A percentile compares a stretch with the other conserved stretches of the same genome.
Conservation (phyloP, 75 land plant genomes). For the Chamaecyparis obtusa region DNA sequence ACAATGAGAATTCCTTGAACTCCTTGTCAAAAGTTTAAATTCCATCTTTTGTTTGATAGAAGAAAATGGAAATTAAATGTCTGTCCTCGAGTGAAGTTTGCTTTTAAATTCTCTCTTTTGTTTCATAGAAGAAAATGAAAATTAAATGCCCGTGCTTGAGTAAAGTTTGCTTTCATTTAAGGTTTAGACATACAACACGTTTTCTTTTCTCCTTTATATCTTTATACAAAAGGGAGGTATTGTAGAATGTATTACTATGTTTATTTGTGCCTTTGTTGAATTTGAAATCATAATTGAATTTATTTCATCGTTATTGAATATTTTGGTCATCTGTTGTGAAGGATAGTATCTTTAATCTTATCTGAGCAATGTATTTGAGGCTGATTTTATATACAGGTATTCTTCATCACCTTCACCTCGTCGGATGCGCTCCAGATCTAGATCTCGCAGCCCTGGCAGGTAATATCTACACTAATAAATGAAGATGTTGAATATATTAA, state of each 20-base stretch:
- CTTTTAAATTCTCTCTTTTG: background rate
- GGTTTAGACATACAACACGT: background rate
- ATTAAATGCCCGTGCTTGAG: background rate
- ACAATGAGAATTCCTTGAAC: background rate
- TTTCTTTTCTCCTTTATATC: background rate
- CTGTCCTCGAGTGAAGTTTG: background rate
- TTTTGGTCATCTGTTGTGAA: background rate
- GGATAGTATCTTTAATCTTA: background rate
- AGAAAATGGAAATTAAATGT: background rate
- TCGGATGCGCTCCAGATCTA: constrained; percentile 25
- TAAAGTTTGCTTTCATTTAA: background rate
- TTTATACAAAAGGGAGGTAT: background rate
- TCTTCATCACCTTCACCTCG: constrained; percentile 46
- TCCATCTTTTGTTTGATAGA: background rate
- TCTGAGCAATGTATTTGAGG: background rate
- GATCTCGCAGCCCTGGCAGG: constrained; percentile 53
- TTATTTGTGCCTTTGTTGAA: background rate
- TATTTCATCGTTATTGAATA: background rate
- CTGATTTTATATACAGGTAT: constrained; percentile 21
- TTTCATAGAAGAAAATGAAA: background rate
- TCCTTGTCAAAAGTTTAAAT: background rate
- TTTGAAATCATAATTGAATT: background rate
- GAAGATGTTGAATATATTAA: background rate
- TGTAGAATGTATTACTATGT: background rate
- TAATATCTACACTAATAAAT: background rate